These are phyloP conservation scores for Coemansia sp. DNA, from an alignment of 192 early-diverging fungal species.

Conservation along the genomic window DNA sequence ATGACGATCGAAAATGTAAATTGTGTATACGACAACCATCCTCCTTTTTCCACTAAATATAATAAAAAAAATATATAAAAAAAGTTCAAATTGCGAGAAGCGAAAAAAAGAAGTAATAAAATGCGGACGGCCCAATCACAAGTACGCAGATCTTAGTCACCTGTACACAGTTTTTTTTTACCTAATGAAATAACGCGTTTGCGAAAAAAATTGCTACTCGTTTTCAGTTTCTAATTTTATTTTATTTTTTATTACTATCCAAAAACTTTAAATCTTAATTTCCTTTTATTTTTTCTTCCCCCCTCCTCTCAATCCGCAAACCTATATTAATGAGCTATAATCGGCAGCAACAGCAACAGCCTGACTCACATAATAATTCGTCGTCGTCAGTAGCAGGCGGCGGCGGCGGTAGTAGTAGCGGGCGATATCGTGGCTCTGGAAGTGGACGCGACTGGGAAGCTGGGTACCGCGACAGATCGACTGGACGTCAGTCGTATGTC, in stretches of 20 bases:
- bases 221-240: conserved; percentile 1
- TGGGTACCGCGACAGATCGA: conserved; percentile 19
- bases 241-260: background rate
- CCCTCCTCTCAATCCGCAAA: background rate
- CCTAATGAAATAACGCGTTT: background rate
- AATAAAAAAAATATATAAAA: background rate
- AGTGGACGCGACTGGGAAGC: conserved; percentile 25
- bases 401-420: background rate
- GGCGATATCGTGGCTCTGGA: conserved; percentile 6
- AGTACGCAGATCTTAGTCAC: background rate
- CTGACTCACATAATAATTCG: conserved; percentile 27
- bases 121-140: background rate
- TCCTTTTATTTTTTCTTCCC: background rate
- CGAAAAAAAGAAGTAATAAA: background rate
- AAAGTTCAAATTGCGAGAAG: background rate
- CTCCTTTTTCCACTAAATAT: background rate
- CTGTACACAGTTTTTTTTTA: background rate
- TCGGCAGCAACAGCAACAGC: conserved; percentile 17
- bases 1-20: conserved; percentile 94
- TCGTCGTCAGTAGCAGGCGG: background rate
- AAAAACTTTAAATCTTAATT: background rate
- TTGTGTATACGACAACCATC: conserved; percentile 71
- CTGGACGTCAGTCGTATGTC: conserved; percentile 5
- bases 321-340: conserved; percentile 31
- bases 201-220: background rate